Conservation (phyloP, 1,139 yeast genomes). For the Debaryomyces fabryi region DNA sequence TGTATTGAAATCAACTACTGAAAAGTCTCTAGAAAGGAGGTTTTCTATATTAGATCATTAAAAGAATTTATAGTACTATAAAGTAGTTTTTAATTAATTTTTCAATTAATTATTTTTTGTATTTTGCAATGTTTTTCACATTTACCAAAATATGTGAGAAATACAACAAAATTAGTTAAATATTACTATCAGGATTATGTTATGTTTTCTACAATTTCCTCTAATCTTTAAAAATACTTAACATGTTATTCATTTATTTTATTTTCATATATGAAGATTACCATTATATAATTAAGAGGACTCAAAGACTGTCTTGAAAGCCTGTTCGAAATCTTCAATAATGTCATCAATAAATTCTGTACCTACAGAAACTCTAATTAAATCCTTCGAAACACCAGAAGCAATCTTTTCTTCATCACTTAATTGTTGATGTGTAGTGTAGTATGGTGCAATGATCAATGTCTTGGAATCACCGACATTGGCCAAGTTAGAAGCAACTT, state of each 20-base stretch:
- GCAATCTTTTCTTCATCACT: slow-evolving; percentile 74
- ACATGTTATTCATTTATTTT: not conserved
- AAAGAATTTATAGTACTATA: no score
- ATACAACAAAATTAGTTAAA: no score
- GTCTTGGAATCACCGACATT: slow-evolving; percentile 97
- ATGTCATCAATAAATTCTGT: slow-evolving; percentile 89
- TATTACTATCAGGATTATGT: no score
- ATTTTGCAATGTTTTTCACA: no score
- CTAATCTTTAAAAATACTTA: no score
- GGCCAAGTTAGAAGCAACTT: slow-evolving; percentile 88
- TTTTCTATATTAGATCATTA: no score
- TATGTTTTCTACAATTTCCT: no score
- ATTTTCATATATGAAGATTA: not conserved
- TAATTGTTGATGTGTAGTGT: slow-evolving; percentile 93
- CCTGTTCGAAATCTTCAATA: slow-evolving; percentile 81
- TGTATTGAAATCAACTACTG: not conserved
- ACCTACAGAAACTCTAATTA: slow-evolving; percentile 88
- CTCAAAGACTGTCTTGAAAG: slow-evolving; percentile 59
- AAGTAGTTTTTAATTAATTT: no score
- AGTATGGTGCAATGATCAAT: slow-evolving; percentile 91
- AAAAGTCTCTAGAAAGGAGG: no score
- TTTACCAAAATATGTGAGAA: no score
- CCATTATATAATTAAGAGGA: not conserved
- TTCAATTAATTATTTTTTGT: no score
- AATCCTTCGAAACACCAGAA: slow-evolving; percentile 85